Evolutionary conservation across 2,329 filamentous ascomycete genomes (phyloP).

Genomic region (Colletotrichum truncatum): DNA sequence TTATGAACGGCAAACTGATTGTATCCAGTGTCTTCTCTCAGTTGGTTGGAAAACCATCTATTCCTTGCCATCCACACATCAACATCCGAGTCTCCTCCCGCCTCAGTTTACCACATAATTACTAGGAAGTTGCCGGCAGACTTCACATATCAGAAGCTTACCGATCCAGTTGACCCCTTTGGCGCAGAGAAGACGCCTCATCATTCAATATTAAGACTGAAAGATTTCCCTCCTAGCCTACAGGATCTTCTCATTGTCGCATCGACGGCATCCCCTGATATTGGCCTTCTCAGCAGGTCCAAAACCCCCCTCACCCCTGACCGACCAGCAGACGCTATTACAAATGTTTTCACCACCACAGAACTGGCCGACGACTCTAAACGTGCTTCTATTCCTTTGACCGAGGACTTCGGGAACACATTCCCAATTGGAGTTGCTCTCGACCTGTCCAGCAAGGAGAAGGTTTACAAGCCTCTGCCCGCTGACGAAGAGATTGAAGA

Average conservation of each 20-base stretch:
- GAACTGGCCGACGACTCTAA: constrained; percentile 78
- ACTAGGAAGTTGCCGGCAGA: constrained; percentile 67
- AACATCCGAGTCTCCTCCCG: constrained; percentile 63
- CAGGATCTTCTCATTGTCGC: constrained; percentile 84
- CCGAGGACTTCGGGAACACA: constrained; percentile 74
- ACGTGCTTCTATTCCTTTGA: constrained; percentile 79
- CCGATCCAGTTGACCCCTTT: constrained; percentile 79
- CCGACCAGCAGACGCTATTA: constrained; percentile 66
- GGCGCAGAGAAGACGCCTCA: constrained; percentile 74
- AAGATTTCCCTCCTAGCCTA: constrained; percentile 82
- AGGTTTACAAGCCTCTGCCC: constrained; percentile 79
- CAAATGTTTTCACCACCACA: constrained; percentile 77
- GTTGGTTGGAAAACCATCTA: constrained; percentile 88
- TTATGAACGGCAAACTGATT: constrained; percentile 38
- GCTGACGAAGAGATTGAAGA: constrained; percentile 80
- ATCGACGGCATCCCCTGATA: constrained; percentile 81
- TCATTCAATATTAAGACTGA: constrained; percentile 80
- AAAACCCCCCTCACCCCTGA: constrained; percentile 72
- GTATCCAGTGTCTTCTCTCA: constrained; percentile 75
- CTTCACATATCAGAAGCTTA: constrained; percentile 79
- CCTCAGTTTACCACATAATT: constrained; percentile 83
- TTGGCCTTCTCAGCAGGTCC: constrained; percentile 81
- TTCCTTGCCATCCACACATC: constrained; percentile 85
- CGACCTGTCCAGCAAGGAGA: constrained; percentile 85
- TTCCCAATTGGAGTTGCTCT: constrained; percentile 81